Percentiles rank a stretch among this genome's conserved stretches.
Conservation (phyloP, 441 rosid genomes). For the Gossypium schwendimanii region DNA sequence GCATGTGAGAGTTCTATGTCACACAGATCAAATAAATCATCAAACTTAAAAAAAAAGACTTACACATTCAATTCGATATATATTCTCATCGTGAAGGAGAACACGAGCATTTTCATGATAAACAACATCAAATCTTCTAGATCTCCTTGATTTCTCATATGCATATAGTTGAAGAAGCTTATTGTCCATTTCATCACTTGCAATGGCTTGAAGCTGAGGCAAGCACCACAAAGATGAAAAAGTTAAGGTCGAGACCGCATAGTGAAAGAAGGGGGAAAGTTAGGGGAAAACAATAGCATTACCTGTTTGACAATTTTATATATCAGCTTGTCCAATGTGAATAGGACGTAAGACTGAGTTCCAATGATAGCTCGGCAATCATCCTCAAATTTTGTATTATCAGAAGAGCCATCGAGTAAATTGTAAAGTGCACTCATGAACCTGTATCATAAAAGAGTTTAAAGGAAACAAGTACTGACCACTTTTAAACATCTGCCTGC, state of each 20-base stretch:
- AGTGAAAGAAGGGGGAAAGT: background rate
- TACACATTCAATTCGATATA: slow-evolving; percentile 91
- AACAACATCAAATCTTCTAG: slow-evolving; percentile 63
- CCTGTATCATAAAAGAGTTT: slow-evolving; percentile 34
- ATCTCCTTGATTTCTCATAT: slow-evolving; percentile 77
- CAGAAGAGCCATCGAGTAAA: slow-evolving; percentile 91
- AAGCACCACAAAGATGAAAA: slow-evolving; percentile 4
- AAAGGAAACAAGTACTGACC: slow-evolving; percentile 8
- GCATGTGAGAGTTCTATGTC: background rate
- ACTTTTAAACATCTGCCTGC: background rate
- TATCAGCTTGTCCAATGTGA: slow-evolving; percentile 91
- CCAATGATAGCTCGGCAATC: slow-evolving; percentile 95
- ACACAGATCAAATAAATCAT: background rate
- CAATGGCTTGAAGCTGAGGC: slow-evolving; percentile 77
- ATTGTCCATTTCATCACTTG: slow-evolving; percentile 81
- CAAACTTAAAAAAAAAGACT: slow-evolving; percentile 20
- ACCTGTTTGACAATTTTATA: slow-evolving; percentile 95
- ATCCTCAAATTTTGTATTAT: slow-evolving; percentile 91
- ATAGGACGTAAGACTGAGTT: slow-evolving; percentile 87
- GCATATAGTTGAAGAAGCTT: slow-evolving; percentile 75
- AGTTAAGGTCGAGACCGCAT: background rate
- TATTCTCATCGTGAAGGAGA: slow-evolving; percentile 81
- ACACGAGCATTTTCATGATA: slow-evolving; percentile 82
- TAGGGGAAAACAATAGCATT: background rate
- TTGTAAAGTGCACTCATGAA: slow-evolving; percentile 90